Percentiles rank a stretch among this genome's conserved stretches.
These are phyloP conservation scores for Kregervanrija pseudodelftensis DNA, from an alignment of 805 yeast genomes.

Conservation along the genomic window DNA sequence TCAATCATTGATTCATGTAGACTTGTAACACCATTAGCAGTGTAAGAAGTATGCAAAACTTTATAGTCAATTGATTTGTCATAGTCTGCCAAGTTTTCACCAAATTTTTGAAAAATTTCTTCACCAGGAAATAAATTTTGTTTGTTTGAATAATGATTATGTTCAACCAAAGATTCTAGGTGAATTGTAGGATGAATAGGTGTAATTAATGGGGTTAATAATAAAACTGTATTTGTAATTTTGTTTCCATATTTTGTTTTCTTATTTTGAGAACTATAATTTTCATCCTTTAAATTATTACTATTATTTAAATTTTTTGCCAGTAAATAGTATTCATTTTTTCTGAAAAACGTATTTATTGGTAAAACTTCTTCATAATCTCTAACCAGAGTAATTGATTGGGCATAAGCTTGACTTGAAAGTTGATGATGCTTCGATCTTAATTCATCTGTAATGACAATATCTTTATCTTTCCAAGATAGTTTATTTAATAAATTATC, in stretches of 20 bases:
- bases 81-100: constrained; percentile 36
- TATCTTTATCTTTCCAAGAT: constrained; percentile 32
- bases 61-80: constrained; percentile 29
- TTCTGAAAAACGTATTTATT: constrained; percentile 30
- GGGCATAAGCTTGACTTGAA: constrained; percentile 40
- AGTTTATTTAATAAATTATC: constrained; percentile 36
- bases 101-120: constrained; percentile 46
- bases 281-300: too few species aligned
- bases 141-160: constrained; percentile 2
- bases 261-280: too few species aligned
- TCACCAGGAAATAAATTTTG: constrained; percentile 30
- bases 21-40: constrained; percentile 49
- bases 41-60: constrained; percentile 51
- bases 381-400: constrained; percentile 46
- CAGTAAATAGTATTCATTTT: constrained; percentile 3
- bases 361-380: constrained; percentile 48
- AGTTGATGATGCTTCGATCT: constrained; percentile 38
- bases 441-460: constrained; percentile 25
- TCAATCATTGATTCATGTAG: constrained; percentile 49
- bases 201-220: constrained; percentile 28
- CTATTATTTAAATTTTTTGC: too few species aligned
- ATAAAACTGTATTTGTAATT: constrained; percentile 16
- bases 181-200: constrained; percentile 21
- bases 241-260: too few species aligned
- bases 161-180: too few species aligned